A percentile compares a stretch with the other conserved stretches of the same genome.
These are phyloP conservation scores for Byssochlamys sp. DNA, from an alignment of 2,329 filamentous ascomycete genomes.

Conservation along the genomic window DNA sequence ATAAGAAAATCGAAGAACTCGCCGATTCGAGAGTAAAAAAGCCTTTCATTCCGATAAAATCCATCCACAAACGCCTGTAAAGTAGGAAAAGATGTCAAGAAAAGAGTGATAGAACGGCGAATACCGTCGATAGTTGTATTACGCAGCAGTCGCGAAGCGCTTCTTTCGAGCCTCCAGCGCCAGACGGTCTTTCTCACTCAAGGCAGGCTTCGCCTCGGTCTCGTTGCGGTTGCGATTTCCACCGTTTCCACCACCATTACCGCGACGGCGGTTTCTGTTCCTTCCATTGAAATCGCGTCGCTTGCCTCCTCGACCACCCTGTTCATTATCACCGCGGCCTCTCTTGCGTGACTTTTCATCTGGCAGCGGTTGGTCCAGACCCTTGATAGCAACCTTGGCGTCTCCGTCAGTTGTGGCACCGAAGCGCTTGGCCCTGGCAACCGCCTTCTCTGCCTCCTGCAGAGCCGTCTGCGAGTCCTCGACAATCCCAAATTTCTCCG, in stretches of 20 bases:
- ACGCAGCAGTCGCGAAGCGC: conserved; percentile 32
- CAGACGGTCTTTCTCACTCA: conserved; percentile 33
- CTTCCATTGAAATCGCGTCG: conserved; percentile 28
- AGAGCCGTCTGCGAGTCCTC: conserved; percentile 29
- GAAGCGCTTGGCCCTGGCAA: conserved; percentile 41
- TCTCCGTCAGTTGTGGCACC: conserved; percentile 21
- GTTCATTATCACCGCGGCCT: conserved; percentile 24
- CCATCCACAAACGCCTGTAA: not conserved
- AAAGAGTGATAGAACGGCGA: not conserved
- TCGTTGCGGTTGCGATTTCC: conserved; percentile 15
- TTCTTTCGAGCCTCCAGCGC: conserved; percentile 41
- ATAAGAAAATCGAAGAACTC: not conserved
- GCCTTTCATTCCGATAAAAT: conserved; percentile 1
- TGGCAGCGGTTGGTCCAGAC: conserved; percentile 38
- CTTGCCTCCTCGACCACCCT: conserved; percentile 33
- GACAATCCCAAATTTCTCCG: conserved; percentile 40
- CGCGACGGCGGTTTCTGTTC: conserved; percentile 18
- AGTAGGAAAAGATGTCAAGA: not conserved
- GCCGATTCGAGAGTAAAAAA: conserved; percentile 1
- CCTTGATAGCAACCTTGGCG: conserved; percentile 24
- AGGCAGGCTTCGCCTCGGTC: conserved; percentile 10
- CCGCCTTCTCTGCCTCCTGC: conserved; percentile 34
- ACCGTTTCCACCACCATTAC: conserved; percentile 11
- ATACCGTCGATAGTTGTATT: conserved; percentile 2
- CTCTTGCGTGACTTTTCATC: conserved; percentile 34